phyloP scores from a whole-genome alignment of 495 filamentous ascomycete species.

The Neurospora sp. region DNA sequence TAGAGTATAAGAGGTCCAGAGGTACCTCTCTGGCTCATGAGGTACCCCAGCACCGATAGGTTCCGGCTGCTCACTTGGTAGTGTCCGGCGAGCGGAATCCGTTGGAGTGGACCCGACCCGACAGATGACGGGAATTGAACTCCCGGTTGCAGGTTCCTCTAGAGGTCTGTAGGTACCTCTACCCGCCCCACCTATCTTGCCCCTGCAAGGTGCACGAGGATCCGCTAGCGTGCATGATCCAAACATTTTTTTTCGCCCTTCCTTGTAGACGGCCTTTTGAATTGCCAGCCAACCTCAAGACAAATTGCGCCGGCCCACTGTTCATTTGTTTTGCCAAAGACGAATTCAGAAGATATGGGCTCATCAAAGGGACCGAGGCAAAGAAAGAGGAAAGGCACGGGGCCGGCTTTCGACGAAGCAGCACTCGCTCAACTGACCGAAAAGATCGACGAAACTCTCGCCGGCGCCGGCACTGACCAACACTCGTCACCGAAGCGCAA shows the following conservation, averaged over 20 bases:
- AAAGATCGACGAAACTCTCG: slow-evolving; percentile 49
- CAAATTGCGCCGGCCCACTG: background rate
- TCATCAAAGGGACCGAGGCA: slow-evolving; percentile 10
- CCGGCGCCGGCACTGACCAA: slow-evolving; percentile 19
- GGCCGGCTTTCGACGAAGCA: slow-evolving; percentile 47
- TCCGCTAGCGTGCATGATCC: background rate
- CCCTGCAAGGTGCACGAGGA: background rate
- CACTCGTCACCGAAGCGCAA: slow-evolving; percentile 34
- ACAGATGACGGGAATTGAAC: background rate
- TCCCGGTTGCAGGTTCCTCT: background rate
- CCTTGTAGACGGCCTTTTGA: background rate
- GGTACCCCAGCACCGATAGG: background rate
- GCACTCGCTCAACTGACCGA: slow-evolving; percentile 54
- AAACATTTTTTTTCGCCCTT: background rate
- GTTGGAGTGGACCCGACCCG: background rate
- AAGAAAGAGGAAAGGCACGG: slow-evolving; percentile 13
- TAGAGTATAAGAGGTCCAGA: background rate
- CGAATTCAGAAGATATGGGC: slow-evolving; percentile 10
- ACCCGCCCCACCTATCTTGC: background rate
- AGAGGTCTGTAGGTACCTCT: background rate
- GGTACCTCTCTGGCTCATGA: background rate
- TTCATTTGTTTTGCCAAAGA: background rate
- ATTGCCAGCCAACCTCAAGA: background rate
- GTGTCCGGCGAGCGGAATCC: background rate
- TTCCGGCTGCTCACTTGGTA: background rate